Evolutionary conservation across 192 early-diverging fungal species (phyloP).

Genomic region (Backusella tuberculispora): DNA sequence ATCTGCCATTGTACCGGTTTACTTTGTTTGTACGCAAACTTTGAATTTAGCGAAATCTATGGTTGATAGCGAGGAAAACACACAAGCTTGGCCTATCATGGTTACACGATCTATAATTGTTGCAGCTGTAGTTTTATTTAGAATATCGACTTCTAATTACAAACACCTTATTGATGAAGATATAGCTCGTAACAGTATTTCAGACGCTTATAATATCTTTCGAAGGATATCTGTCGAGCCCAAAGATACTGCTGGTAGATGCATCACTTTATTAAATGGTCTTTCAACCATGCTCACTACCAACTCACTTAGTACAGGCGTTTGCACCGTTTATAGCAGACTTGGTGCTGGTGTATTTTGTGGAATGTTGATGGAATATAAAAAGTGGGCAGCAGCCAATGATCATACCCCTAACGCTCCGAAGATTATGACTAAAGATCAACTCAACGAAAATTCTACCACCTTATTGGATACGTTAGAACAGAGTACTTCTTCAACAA

Average conservation of each 20-base stretch:
- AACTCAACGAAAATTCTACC: not conserved
- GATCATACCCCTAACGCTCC: not conserved
- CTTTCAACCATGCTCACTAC: constrained; percentile 5
- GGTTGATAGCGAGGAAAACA: not conserved
- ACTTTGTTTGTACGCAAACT: constrained; percentile 27
- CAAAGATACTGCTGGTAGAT: constrained; percentile 8
- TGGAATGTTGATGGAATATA: constrained; percentile 22
- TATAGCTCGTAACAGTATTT: constrained; percentile 20
- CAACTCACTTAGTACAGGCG: not conserved
- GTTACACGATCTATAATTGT: constrained; percentile 8
- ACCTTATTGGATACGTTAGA: not conserved
- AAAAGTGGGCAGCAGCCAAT: constrained; percentile 16
- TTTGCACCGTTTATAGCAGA: constrained; percentile 21
- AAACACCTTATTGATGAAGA: constrained; percentile 21
- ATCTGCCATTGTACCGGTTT: constrained; percentile 23
- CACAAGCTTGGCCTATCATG: constrained; percentile 26
- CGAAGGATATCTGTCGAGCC: not conserved
- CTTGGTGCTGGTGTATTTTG: constrained; percentile 27
- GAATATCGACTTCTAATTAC: constrained; percentile 5
- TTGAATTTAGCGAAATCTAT: constrained; percentile 1
- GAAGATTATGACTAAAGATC: not conserved
- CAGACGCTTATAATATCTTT: constrained; percentile 20
- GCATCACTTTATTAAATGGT: constrained; percentile 7
- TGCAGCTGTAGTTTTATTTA: constrained; percentile 21
- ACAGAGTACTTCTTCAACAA: not conserved